phyloP scores from a whole-genome alignment of 1,139 yeast species.

The Hemisphaericaspora subhashii region DNA sequence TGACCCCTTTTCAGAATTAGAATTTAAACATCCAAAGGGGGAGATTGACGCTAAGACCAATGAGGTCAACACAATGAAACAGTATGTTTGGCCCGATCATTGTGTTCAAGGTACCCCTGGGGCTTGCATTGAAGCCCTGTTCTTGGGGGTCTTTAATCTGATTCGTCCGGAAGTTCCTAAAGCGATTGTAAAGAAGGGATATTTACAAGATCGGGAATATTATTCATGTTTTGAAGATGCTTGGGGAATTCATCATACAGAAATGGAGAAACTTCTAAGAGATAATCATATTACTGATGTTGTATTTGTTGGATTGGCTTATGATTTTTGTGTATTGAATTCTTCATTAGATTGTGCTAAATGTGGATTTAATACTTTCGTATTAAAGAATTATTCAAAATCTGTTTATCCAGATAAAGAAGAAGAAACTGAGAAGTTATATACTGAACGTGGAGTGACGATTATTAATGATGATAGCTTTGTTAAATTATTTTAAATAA shows the following conservation, averaged over 20 bases:
- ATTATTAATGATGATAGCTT: slow-evolving; percentile 16
- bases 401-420: slow-evolving; percentile 36
- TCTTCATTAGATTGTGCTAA: slow-evolving; percentile 69
- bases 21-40: slow-evolving; percentile 53
- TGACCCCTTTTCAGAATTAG: slow-evolving; percentile 52
- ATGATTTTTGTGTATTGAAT: slow-evolving; percentile 78
- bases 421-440: slow-evolving; percentile 28
- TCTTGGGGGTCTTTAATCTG: slow-evolving; percentile 25
- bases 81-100: slow-evolving; percentile 87
- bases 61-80: slow-evolving; percentile 27
- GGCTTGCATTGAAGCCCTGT: slow-evolving; percentile 56
- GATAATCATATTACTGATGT: slow-evolving; percentile 55
- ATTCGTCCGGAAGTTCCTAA: slow-evolving; percentile 27
- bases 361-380: slow-evolving; percentile 62
- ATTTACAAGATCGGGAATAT: slow-evolving; percentile 69
- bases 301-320: slow-evolving; percentile 78
- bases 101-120: slow-evolving; percentile 76
- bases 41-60: slow-evolving; percentile 29
- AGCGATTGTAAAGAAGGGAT: slow-evolving; percentile 66
- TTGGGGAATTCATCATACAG: slow-evolving; percentile 75
- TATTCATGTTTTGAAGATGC: slow-evolving; percentile 87
- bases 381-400: slow-evolving; percentile 51
- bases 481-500: slow-evolving; percentile 1
- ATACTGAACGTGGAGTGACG: slow-evolving; percentile 28
- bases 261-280: slow-evolving; percentile 49